A percentile compares a stretch with the other conserved stretches of the same genome.
phyloP scores from a whole-genome alignment of 441 rosid genomes.

The Aleurites moluccanus region DNA sequence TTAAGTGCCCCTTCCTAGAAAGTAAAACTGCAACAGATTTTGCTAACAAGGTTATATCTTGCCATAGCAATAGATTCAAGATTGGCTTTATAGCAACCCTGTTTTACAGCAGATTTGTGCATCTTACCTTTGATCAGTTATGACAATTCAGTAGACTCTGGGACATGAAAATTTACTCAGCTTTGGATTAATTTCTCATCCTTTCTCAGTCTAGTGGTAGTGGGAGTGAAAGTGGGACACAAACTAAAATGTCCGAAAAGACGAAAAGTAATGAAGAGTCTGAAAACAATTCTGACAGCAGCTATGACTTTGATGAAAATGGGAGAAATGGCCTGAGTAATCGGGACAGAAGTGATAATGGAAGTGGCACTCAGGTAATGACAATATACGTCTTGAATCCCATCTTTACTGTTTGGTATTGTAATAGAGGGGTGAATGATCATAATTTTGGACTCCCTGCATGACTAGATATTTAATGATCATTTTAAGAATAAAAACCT shows the following conservation, averaged over 20 bases:
- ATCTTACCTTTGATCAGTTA: neutral
- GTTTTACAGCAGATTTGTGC: neutral
- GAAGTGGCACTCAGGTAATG: constrained; percentile 63
- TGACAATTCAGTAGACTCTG: neutral
- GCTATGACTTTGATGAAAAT: constrained; percentile 36
- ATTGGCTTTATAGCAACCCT: neutral
- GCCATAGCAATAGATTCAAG: neutral
- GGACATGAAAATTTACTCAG: neutral
- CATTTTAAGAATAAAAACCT: neutral
- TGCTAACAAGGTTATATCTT: neutral
- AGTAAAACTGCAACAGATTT: neutral
- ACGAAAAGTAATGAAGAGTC: constrained; percentile 44
- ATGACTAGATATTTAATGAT: neutral
- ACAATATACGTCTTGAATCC: neutral
- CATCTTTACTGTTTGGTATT: neutral
- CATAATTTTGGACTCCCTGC: neutral
- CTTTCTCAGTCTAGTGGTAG: constrained; percentile 62
- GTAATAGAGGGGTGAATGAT: neutral
- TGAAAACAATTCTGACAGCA: constrained; percentile 47
- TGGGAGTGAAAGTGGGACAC: constrained; percentile 65
- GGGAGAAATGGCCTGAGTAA: constrained; percentile 40
- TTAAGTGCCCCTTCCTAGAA: neutral
- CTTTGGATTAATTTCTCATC: constrained; percentile 14
- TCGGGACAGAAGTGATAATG: constrained; percentile 57
- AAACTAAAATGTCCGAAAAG: constrained; percentile 44